phyloP scores from a whole-genome alignment of 2,329 filamentous ascomycete genomes.

The Fusarium tjaetaba region DNA sequence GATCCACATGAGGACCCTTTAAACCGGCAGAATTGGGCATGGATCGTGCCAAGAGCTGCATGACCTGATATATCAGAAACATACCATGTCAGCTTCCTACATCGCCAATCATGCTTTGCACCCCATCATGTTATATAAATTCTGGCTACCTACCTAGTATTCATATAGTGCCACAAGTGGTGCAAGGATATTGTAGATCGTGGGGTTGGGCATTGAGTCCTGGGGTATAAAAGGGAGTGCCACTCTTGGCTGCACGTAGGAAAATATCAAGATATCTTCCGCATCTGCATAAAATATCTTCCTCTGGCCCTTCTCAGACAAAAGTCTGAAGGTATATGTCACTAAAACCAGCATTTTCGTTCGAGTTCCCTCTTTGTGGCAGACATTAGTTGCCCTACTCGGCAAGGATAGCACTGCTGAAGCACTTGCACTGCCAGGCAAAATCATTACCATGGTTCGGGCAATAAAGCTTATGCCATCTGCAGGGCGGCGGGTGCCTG shows the following conservation, averaged over 20 bases:
- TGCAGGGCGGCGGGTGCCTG: background rate
- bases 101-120: background rate
- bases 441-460: background rate
- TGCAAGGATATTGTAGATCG: conserved; percentile 8
- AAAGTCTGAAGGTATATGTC: background rate
- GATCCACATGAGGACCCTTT: background rate
- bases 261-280: background rate
- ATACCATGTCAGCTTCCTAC: background rate
- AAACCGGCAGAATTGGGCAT: background rate
- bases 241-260: background rate
- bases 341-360: background rate
- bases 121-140: background rate
- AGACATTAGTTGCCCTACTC: background rate
- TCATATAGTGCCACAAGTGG: conserved; percentile 5
- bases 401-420: background rate
- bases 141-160: background rate
- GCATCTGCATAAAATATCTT: background rate
- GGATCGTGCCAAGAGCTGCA: conserved; percentile 28
- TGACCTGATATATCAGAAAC: conserved; percentile 28
- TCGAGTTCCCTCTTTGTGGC: background rate
- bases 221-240: conserved; percentile 12
- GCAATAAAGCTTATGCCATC: background rate
- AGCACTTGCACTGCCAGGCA: background rate
- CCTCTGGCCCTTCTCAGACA: no score
- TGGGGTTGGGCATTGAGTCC: background rate